phyloP scores from a whole-genome alignment of 2,329 filamentous ascomycete genomes.

The Curvularia sp. region DNA sequence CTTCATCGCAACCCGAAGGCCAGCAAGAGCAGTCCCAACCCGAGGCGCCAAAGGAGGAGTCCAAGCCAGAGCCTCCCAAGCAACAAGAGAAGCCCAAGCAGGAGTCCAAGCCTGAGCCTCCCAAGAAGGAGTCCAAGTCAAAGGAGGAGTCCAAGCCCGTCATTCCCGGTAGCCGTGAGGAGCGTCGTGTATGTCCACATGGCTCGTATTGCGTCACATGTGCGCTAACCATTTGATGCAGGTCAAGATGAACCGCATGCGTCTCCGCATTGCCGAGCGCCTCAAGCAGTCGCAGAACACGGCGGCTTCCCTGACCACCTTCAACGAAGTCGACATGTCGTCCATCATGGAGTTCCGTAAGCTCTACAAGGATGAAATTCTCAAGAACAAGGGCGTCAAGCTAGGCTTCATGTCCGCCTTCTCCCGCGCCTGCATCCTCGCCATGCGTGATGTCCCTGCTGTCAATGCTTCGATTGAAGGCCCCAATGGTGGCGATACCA shows the following conservation, averaged over 20 bases:
- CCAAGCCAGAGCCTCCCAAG: conserved; percentile 52
- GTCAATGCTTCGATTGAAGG: conserved; percentile 98
- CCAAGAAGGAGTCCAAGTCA: conserved; percentile 46
- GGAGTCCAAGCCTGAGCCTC: conserved; percentile 29
- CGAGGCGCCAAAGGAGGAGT: conserved; percentile 49
- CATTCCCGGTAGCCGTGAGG: conserved; percentile 76
- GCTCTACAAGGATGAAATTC: conserved; percentile 92
- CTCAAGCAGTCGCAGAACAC: conserved; percentile 99
- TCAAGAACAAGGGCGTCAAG: conserved; percentile 97
- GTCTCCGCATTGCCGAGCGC: conserved; percentile 93
- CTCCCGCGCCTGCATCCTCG: conserved; percentile 84
- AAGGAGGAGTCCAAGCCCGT: conserved; percentile 42
- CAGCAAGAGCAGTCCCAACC: conserved; percentile 55
- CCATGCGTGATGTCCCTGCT: conserved; percentile 92
- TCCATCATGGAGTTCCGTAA: conserved; percentile 97
- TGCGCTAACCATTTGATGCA: conserved; percentile 49
- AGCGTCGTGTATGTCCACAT: conserved; percentile 75
- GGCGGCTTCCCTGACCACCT: conserved; percentile 93
- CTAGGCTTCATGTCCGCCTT: conserved; percentile 99
- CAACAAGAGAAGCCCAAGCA: conserved; percentile 45
- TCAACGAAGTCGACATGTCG: conserved; percentile 99
- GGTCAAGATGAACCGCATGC: conserved; percentile 99
- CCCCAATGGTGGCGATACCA: conserved; percentile 91
- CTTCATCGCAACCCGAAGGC: conserved; percentile 61
- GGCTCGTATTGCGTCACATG: not conserved